Percentiles rank a stretch among this genome's conserved stretches.
These are phyloP conservation scores for Amanita brunnescens DNA, from an alignment of 768 basidiomycete genomes.

Conservation along the genomic window DNA sequence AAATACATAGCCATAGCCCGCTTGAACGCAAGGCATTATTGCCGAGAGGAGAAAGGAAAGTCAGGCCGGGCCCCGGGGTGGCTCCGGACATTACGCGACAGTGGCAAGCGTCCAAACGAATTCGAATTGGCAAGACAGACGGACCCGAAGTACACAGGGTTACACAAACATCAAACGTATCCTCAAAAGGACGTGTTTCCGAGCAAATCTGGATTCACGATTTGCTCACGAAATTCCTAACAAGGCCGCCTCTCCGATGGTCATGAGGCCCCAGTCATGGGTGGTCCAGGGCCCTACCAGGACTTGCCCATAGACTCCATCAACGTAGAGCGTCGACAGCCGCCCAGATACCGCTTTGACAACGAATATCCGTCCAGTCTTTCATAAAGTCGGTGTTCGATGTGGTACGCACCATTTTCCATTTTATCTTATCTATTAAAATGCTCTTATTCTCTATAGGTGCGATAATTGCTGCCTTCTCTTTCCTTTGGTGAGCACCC, in stretches of 20 bases:
- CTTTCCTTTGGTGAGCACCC: slow-evolving; percentile 53
- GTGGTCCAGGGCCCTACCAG: neutral
- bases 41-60: neutral
- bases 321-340: neutral
- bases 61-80: neutral
- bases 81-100: neutral
- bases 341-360: neutral
- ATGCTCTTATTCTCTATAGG: slow-evolving; percentile 28
- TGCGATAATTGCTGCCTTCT: slow-evolving; percentile 75
- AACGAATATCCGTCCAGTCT: neutral
- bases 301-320: slow-evolving; percentile 2
- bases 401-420: slow-evolving; percentile 19
- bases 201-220: neutral
- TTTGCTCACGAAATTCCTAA: slow-evolving; percentile 5
- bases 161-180: neutral
- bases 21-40: no score
- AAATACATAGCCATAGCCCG: no score
- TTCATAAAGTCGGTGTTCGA: slow-evolving; percentile 4
- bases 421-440: slow-evolving; percentile 16
- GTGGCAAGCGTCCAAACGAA: neutral
- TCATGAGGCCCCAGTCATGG: neutral
- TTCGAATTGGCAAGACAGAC: neutral
- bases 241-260: neutral
- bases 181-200: neutral
- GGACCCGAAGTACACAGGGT: neutral